Base-by-base conservation (phyloP, 768 basidiomycete species). In the Mycena pura region DNA sequence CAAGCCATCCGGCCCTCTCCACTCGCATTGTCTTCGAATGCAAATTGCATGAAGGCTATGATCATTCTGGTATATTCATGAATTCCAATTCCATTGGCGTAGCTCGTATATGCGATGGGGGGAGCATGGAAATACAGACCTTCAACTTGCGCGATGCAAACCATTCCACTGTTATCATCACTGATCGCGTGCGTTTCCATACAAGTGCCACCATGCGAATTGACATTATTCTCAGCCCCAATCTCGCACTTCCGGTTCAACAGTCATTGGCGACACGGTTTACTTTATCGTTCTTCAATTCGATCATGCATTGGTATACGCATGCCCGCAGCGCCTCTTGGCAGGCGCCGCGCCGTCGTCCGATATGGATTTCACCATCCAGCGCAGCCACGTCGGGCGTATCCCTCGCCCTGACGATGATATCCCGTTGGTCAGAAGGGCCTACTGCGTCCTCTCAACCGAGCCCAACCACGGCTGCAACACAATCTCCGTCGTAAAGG, bases 331-430 rank as follows among this genome's bases (percentile, higher is more conserved):
- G 24, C 51, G 57, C 3, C 57, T 66, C 13, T 41, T 66, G 7
- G 52, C 64, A 5, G 25, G 52, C 40, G 24, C 22, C n/a, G 5
- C 9, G 10, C 39, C 32, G 1, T 24, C 32, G 9, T 36, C 51
- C 3, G 57, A 55, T 24, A 27, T 17, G 7, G 64, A 66, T 40
- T 62, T 54, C 40, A 55, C 15, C 29, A 5, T 66, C 19, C 56
- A 44, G 22, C 64, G 64, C 41, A 66, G 57, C 28, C 64, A 66
- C 47, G 43, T 66, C 57, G 64, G 56, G 24, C 64, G 54, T 36
- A 58, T 66, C 32, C 64, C 64, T 14, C 32, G 39, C 32, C 45
- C 50, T 6, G 24, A 27, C 2, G 39, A 31, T 19, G 21, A n/a
- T 36, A 5, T 10, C 7, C 46, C 46, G 17, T 6, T 11, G 29